phyloP scores from a whole-genome alignment of 257 asterid species.

The Solanum peruvianum region DNA sequence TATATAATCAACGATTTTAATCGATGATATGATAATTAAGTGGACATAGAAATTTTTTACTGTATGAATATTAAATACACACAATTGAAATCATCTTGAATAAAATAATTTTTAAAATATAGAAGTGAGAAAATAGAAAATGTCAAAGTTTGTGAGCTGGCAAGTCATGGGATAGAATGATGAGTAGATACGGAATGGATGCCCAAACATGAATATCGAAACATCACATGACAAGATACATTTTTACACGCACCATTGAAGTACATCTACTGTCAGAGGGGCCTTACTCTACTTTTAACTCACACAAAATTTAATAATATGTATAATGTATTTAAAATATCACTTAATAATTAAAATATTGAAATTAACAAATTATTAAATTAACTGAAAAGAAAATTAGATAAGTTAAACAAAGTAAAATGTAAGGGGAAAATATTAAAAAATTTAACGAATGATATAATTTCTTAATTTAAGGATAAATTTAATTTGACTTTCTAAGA shows the following conservation, averaged over 20 bases:
- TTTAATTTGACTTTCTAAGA: not conserved
- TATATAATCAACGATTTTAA: not conserved
- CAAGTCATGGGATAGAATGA: not conserved
- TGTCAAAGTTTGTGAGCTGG: not conserved
- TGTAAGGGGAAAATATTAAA: not conserved
- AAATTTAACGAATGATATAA: not conserved
- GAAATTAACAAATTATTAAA: too few species aligned
- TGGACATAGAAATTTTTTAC: not conserved
- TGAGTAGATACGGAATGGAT: not conserved
- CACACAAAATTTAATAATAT: too few species aligned
- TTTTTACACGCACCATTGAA: not conserved
- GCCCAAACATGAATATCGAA: conserved; percentile 3
- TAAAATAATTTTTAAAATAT: not conserved
- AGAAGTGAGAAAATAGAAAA: not conserved
- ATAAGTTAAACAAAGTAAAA: too few species aligned
- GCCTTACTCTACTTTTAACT: too few species aligned
- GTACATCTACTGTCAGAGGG: too few species aligned
- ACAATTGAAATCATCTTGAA: not conserved
- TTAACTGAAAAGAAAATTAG: too few species aligned
- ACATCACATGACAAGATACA: conserved; percentile 1
- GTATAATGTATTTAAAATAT: too few species aligned
- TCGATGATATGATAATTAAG: not conserved
- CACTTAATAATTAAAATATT: too few species aligned
- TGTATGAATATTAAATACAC: not conserved
- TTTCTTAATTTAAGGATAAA: not conserved